A percentile compares a stretch with the other conserved stretches of the same genome.
Conservation (phyloP, 2,329 filamentous ascomycete genomes). For the Fusarium hostae region DNA sequence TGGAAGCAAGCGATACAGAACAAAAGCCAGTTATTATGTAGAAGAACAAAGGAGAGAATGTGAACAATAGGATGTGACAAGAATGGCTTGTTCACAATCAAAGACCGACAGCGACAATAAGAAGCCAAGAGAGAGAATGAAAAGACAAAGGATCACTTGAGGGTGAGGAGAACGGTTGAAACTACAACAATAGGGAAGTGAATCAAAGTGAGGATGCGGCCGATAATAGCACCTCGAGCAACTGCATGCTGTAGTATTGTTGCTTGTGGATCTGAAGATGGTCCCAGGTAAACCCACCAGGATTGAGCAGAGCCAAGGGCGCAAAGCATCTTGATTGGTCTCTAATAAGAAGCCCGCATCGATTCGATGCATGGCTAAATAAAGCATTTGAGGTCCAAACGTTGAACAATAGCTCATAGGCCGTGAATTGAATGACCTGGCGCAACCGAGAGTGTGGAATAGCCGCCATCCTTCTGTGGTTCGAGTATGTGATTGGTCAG, state of each 20-base stretch:
- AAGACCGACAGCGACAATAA: conserved; percentile 12
- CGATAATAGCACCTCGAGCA: conserved; percentile 25
- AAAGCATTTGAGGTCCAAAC: conserved; percentile 37
- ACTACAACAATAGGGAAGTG: conserved; percentile 13
- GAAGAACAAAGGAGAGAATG: conserved; percentile 41
- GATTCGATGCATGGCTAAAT: conserved; percentile 44
- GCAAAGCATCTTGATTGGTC: conserved; percentile 41
- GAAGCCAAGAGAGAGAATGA: not conserved
- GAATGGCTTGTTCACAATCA: conserved; percentile 12
- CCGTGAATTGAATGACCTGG: conserved; percentile 41
- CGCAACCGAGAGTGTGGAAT: conserved; percentile 48
- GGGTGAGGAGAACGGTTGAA: conserved; percentile 19
- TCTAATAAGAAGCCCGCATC: conserved; percentile 26
- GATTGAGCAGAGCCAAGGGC: conserved; percentile 34
- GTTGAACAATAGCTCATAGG: conserved; percentile 41
- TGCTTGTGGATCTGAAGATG: conserved; percentile 24
- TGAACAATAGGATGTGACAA: conserved; percentile 21
- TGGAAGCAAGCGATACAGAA: conserved; percentile 12
- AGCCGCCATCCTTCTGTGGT: conserved; percentile 50
- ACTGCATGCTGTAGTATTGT: conserved; percentile 20
- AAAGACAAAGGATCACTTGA: conserved; percentile 8
- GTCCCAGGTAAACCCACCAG: conserved; percentile 20
- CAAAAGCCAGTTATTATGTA: conserved; percentile 16
- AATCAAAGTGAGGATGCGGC: conserved; percentile 28
- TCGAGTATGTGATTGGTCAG: conserved; percentile 45